These are phyloP conservation scores for Nakataea oryzae DNA, from an alignment of 2,329 filamentous ascomycete species.

Conservation along the genomic window DNA sequence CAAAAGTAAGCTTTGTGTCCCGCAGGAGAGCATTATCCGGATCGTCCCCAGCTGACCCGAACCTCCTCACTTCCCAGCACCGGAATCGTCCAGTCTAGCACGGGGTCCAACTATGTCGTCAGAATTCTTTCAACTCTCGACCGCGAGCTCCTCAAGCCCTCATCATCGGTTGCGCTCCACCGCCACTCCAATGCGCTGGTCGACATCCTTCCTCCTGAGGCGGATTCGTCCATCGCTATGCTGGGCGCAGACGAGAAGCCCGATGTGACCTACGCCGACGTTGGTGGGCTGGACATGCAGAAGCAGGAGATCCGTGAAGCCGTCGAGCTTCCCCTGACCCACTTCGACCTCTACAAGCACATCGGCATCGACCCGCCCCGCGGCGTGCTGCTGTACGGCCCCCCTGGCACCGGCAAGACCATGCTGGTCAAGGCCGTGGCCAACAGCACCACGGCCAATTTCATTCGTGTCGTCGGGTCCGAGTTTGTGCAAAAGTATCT, in stretches of 20 bases:
- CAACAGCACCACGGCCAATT: slow-evolving; percentile 95
- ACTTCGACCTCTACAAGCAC: slow-evolving; percentile 98
- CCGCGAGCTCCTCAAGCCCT: slow-evolving; percentile 95
- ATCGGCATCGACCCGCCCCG: slow-evolving; percentile 98
- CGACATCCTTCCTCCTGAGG: slow-evolving; percentile 96
- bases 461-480: slow-evolving; percentile 95
- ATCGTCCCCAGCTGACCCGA: slow-evolving; percentile 4
- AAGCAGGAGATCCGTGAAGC: slow-evolving; percentile 99
- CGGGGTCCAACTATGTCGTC: slow-evolving; percentile 97
- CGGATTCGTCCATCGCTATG: slow-evolving; percentile 98
- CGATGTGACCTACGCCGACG: slow-evolving; percentile 94
- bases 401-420: slow-evolving; percentile 91
- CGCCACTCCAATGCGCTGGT: slow-evolving; percentile 97
- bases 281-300: slow-evolving; percentile 97
- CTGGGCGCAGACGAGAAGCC: slow-evolving; percentile 94
- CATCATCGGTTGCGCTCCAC: slow-evolving; percentile 93
- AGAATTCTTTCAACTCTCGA: slow-evolving; percentile 97
- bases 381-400: slow-evolving; percentile 91
- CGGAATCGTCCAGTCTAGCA: slow-evolving; percentile 96
- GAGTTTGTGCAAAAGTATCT: slow-evolving; percentile 99
- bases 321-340: slow-evolving; percentile 90
- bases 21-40: slow-evolving; percentile 8
- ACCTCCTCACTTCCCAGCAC: slow-evolving; percentile 48
- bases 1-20: slow-evolving; percentile 62
- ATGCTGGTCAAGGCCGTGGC: slow-evolving; percentile 98